These are phyloP conservation scores for Oxytropis ochrocephala DNA, from an alignment of 306 rosid species.

Conservation along the genomic window DNA sequence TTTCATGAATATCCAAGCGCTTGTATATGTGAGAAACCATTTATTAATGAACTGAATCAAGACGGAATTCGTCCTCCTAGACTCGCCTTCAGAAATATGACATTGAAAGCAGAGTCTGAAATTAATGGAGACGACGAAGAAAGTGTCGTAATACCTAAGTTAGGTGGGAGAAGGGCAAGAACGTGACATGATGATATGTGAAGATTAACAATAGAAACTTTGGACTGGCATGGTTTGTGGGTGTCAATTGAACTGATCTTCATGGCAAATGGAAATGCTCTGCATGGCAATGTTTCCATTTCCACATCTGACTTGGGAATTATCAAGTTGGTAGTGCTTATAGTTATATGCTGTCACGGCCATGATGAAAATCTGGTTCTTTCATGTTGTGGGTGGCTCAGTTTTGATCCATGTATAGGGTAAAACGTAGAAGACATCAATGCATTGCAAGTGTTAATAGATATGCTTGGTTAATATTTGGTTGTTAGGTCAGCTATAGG, in stretches of 20 bases:
- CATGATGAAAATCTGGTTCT: neutral
- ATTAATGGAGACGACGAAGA: slow-evolving; percentile 19
- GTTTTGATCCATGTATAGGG: slow-evolving; percentile 41
- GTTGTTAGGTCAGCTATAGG: neutral
- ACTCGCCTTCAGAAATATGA: slow-evolving; percentile 20
- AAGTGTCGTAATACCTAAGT: slow-evolving; percentile 9
- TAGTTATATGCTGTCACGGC: neutral
- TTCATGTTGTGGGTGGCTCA: slow-evolving; percentile 9
- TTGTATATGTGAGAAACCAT: slow-evolving; percentile 75
- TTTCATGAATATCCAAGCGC: slow-evolving; percentile 77
- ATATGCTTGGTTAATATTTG: slow-evolving; percentile 24
- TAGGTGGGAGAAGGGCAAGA: slow-evolving; percentile 18
- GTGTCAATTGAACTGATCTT: too few relatives aligned
- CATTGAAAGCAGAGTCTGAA: slow-evolving; percentile 15
- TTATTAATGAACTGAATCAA: slow-evolving; percentile 19
- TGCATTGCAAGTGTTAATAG: slow-evolving; percentile 57
- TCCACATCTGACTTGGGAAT: slow-evolving; percentile 4
- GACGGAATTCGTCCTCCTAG: slow-evolving; percentile 24
- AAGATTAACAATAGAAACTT: neutral
- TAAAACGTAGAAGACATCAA: slow-evolving; percentile 9
- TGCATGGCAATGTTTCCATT: neutral
- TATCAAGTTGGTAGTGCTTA: neutral
- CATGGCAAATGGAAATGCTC: neutral
- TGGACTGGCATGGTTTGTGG: neutral
- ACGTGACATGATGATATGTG: slow-evolving; percentile 4